Percentiles rank a stretch among this genome's conserved stretches.
These are phyloP conservation scores for Talaromyces sp. DNA, from an alignment of 2,329 filamentous ascomycete species.

Conservation along the genomic window DNA sequence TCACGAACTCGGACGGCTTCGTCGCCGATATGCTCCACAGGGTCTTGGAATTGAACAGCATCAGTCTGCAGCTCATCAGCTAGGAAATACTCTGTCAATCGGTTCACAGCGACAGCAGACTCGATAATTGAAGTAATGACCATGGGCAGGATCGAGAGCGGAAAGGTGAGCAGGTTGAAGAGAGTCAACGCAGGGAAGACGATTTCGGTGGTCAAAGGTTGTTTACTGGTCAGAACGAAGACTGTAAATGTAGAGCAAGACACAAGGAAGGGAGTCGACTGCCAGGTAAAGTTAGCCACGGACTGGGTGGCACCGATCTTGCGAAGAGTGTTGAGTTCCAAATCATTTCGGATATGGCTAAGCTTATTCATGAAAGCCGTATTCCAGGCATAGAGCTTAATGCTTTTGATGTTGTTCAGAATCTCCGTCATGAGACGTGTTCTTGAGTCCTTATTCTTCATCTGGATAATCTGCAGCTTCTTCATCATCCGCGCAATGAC, in stretches of 20 bases:
- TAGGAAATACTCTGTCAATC: constrained; percentile 79
- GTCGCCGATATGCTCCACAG: constrained; percentile 76
- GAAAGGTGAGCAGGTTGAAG: constrained; percentile 96
- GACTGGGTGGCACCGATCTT: constrained; percentile 95
- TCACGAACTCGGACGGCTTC: constrained; percentile 82
- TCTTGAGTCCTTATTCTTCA: constrained; percentile 98
- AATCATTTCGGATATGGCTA: constrained; percentile 92
- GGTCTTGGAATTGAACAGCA: constrained; percentile 70
- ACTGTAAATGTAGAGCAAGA: constrained; percentile 96
- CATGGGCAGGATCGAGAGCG: constrained; percentile 91
- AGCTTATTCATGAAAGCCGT: constrained; percentile 97
- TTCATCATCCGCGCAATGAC: constrained; percentile 93
- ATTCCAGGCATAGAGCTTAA: constrained; percentile 98
- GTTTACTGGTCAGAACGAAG: constrained; percentile 81
- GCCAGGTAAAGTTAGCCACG: constrained; percentile 97
- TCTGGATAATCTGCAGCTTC: constrained; percentile 89
- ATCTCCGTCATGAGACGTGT: constrained; percentile 96
- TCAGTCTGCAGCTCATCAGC: constrained; percentile 89
- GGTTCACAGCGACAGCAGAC: constrained; percentile 85
- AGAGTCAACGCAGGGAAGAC: constrained; percentile 91
- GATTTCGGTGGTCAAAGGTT: constrained; percentile 86
- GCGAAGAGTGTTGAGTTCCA: constrained; percentile 90
- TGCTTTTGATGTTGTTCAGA: constrained; percentile 98
- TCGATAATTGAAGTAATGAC: constrained; percentile 97
- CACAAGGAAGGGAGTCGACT: constrained; percentile 93